phyloP scores from a whole-genome alignment of 176 grass and related monocot genomes.

The Thinopyrum elongatum region DNA sequence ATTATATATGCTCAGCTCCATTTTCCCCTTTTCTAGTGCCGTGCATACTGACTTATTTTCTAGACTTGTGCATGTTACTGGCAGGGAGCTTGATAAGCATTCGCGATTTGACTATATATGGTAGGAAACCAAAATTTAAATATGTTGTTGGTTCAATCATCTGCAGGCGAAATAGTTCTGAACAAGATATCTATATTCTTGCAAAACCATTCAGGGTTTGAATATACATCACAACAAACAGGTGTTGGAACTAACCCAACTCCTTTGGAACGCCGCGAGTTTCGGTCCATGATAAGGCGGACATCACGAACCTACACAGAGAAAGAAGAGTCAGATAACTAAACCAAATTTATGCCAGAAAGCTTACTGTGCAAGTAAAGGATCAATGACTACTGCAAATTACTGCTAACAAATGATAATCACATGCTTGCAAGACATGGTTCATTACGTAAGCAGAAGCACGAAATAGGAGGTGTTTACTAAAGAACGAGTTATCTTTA shows the following conservation, averaged over 20 bases:
- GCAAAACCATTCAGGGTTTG: not conserved
- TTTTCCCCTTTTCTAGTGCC: not conserved
- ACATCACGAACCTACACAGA: slow-evolving; percentile 88
- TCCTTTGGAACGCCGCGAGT: slow-evolving; percentile 95
- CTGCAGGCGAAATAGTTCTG: not conserved
- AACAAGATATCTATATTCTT: slow-evolving; percentile 17
- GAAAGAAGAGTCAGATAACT: slow-evolving; percentile 6
- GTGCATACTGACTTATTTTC: not conserved
- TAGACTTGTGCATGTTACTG: not conserved
- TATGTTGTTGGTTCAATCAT: not conserved
- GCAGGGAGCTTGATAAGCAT: not conserved
- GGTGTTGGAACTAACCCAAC: slow-evolving; percentile 66
- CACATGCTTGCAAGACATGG: not conserved
- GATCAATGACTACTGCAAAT: not conserved
- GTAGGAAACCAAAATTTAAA: slow-evolving; percentile 17
- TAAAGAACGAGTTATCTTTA: not conserved
- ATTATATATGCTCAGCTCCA: not conserved
- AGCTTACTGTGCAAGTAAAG: not conserved
- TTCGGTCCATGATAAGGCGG: slow-evolving; percentile 97
- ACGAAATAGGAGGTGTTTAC: not conserved
- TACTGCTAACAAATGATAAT: not conserved
- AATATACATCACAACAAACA: slow-evolving; percentile 19
- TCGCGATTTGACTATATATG: slow-evolving; percentile 4
- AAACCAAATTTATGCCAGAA: not conserved
- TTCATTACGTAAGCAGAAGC: not conserved